Evolutionary conservation across 75 land plant species (phyloP).

Genomic region (Adiantum capillusveneris): DNA sequence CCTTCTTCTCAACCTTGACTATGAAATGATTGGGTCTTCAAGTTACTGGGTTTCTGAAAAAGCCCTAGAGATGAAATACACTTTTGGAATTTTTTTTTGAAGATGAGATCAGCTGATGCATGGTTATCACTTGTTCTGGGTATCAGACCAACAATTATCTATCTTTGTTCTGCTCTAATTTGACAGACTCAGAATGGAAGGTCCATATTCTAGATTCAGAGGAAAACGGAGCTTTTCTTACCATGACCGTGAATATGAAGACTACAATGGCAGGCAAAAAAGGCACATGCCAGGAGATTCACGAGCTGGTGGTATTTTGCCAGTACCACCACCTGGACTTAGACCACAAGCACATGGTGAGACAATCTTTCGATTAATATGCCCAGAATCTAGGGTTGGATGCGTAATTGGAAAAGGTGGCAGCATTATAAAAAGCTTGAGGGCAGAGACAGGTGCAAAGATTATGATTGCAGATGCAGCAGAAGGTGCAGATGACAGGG

Average conservation of each 20-base stretch:
- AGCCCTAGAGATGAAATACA: too few species aligned
- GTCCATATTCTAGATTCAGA: too few species aligned
- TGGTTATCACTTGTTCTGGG: too few species aligned
- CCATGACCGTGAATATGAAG: background rate
- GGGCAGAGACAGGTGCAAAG: slow-evolving; percentile 57
- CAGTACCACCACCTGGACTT: background rate
- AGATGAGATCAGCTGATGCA: too few species aligned
- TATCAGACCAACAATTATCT: too few species aligned
- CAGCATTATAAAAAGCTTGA: slow-evolving; percentile 39
- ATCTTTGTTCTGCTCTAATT: too few species aligned
- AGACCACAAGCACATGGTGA: slow-evolving; percentile 18
- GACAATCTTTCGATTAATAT: slow-evolving; percentile 55
- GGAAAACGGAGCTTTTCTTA: background rate
- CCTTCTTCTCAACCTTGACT: too few species aligned
- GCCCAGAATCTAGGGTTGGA: slow-evolving; percentile 64
- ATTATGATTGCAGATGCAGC: slow-evolving; percentile 49
- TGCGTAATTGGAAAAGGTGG: slow-evolving; percentile 81
- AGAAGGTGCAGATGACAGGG: slow-evolving; percentile 50
- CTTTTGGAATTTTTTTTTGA: too few species aligned
- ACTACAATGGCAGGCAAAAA: slow-evolving; percentile 3
- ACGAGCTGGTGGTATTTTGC: background rate
- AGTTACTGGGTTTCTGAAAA: too few species aligned
- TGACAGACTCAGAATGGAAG: too few species aligned
- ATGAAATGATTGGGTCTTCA: too few species aligned
- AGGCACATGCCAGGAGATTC: slow-evolving; percentile 1